Conservation (phyloP, 2,329 filamentous ascomycete genomes). For the Verticillium alfalfae region DNA sequence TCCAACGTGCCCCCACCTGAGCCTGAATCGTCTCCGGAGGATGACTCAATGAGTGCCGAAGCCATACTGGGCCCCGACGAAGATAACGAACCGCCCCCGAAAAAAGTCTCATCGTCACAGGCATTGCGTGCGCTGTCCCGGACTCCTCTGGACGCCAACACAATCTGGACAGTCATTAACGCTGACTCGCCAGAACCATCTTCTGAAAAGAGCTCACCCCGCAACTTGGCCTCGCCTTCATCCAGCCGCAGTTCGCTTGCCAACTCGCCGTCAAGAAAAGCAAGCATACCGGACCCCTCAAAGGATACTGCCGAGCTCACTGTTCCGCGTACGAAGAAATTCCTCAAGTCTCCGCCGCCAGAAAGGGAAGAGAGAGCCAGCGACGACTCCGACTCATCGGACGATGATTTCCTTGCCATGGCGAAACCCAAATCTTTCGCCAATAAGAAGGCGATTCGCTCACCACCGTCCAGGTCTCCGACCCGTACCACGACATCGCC, state of each 20-base stretch:
- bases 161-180: slow-evolving; percentile 45
- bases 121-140: slow-evolving; percentile 46
- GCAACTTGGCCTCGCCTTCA: not conserved
- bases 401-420: slow-evolving; percentile 35
- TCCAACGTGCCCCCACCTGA: slow-evolving; percentile 14
- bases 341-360: not conserved
- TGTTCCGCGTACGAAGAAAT: not conserved
- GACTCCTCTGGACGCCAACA: slow-evolving; percentile 43
- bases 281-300: not conserved
- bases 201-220: slow-evolving; percentile 2
- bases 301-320: not conserved
- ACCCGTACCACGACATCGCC: slow-evolving; percentile 4
- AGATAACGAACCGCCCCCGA: slow-evolving; percentile 36
- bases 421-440: slow-evolving; percentile 24
- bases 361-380: slow-evolving; percentile 6
- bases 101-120: slow-evolving; percentile 52
- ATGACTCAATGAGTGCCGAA: slow-evolving; percentile 19
- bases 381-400: slow-evolving; percentile 27
- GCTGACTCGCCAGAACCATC: slow-evolving; percentile 8
- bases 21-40: not conserved
- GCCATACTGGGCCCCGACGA: slow-evolving; percentile 30
- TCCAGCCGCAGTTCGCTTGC: not conserved
- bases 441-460: slow-evolving; percentile 16
- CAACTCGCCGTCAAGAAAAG: not conserved
- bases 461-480: slow-evolving; percentile 5